Evolutionary conservation across 768 basidiomycete genomes (phyloP).

Genomic region (Boletus sp.): DNA sequence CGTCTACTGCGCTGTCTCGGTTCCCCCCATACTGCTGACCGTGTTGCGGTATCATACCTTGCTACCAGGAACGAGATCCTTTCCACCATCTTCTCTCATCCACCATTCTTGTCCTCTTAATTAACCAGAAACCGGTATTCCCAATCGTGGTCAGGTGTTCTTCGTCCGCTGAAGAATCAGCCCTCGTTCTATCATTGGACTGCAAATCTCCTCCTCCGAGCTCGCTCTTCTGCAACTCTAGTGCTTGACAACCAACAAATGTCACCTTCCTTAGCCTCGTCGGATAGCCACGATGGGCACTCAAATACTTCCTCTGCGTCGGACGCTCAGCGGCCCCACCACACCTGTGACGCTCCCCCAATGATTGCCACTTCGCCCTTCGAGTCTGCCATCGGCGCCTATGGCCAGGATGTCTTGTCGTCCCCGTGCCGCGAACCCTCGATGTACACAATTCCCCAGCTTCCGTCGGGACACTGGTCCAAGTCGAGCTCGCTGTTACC

Average conservation of each 20-base stretch:
- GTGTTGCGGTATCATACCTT: not conserved
- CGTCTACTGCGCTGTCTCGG: constrained; percentile 2
- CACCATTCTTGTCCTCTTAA: constrained; percentile 10
- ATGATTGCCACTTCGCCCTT: constrained; percentile 19
- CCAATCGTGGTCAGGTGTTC: constrained; percentile 13
- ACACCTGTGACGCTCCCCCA: constrained; percentile 8
- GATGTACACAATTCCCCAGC: not conserved
- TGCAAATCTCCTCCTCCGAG: constrained; percentile 32
- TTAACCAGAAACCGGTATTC: constrained; percentile 19
- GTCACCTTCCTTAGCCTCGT: constrained; percentile 27
- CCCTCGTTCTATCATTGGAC: constrained; percentile 18
- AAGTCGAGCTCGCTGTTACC: not conserved
- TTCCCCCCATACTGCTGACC: not conserved
- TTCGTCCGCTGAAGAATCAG: constrained; percentile 19
- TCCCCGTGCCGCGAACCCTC: constrained; percentile 10
- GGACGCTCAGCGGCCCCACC: not conserved
- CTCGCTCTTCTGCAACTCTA: constrained; percentile 22
- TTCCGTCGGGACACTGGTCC: constrained; percentile 4
- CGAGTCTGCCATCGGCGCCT: not conserved
- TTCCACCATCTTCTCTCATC: constrained; percentile 14
- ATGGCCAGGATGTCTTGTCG: constrained; percentile 3
- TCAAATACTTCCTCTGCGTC: constrained; percentile 29
- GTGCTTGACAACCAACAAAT: constrained; percentile 35
- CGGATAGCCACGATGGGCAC: constrained; percentile 1
- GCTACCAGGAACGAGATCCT: constrained; percentile 15